Evolutionary conservation across 768 basidiomycete species (phyloP).

Genomic region (Hericium coralloides): DNA sequence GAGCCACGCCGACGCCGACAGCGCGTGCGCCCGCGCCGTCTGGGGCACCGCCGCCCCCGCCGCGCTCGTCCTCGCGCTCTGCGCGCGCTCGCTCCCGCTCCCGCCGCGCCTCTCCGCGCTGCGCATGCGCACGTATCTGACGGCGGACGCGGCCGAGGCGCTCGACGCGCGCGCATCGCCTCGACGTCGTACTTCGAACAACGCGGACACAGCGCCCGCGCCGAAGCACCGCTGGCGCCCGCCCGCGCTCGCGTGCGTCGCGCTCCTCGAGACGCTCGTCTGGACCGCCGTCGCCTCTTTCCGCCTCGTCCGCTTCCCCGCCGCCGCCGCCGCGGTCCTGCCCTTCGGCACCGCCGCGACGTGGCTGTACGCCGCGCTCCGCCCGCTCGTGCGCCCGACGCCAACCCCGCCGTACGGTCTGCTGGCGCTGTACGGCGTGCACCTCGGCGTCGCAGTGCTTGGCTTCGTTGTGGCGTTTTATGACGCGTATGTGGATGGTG

Average conservation of each 20-base stretch:
- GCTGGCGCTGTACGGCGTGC: conserved; percentile 44
- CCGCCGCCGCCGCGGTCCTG: conserved; percentile 21
- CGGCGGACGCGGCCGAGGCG: conserved; percentile 23
- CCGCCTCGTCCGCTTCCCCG: conserved; percentile 25
- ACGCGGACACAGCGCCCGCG: background rate
- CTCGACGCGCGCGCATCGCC: background rate
- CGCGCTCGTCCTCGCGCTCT: conserved; percentile 35
- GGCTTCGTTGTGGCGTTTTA: conserved; percentile 49
- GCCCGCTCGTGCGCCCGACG: conserved; percentile 42
- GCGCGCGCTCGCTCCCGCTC: conserved; percentile 15
- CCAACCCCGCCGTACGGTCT: conserved; percentile 58
- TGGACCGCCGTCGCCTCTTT: conserved; percentile 61
- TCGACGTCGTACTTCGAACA: background rate
- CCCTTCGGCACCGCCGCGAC: conserved; percentile 40
- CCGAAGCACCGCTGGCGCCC: conserved; percentile 38
- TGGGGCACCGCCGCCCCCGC: conserved; percentile 44
- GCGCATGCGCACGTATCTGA: conserved; percentile 33
- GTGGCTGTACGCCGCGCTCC: conserved; percentile 63
- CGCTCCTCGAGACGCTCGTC: conserved; percentile 44
- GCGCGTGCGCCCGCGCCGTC: conserved; percentile 35
- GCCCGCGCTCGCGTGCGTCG: conserved; percentile 42
- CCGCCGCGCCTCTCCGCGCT: background rate
- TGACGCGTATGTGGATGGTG: conserved; percentile 34
- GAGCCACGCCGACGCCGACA: background rate
- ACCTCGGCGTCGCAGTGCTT: conserved; percentile 38